These are phyloP conservation scores for Debaryomyces coudertii DNA, from an alignment of 1,139 yeast genomes.

Conservation along the genomic window DNA sequence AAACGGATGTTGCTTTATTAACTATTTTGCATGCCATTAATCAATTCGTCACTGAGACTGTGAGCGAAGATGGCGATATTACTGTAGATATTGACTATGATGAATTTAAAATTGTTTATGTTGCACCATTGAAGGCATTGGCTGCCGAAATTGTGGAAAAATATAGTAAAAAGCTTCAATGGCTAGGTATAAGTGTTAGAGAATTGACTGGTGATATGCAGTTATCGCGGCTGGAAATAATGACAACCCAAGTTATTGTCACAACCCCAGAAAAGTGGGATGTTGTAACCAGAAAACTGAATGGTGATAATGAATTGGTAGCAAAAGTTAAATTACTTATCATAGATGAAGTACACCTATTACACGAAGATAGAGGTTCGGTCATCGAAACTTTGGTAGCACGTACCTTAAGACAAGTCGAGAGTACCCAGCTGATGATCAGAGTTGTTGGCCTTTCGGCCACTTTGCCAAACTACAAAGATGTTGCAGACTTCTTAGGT, in stretches of 20 bases:
- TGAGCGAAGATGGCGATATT: constrained; percentile 50
- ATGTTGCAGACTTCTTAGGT: constrained; percentile 93
- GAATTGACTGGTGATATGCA: constrained; percentile 99
- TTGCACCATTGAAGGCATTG: constrained; percentile 93
- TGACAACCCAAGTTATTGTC: constrained; percentile 85
- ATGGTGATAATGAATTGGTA: constrained; percentile 84
- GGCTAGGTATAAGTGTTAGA: constrained; percentile 84
- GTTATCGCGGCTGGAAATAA: constrained; percentile 78
- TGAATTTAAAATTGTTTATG: constrained; percentile 88
- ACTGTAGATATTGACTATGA: constrained; percentile 71
- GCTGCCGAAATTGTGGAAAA: constrained; percentile 98
- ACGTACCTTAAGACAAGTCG: constrained; percentile 92
- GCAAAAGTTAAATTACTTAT: constrained; percentile 82
- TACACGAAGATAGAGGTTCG: constrained; percentile 98
- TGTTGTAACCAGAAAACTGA: constrained; percentile 89
- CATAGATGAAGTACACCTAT: constrained; percentile 93
- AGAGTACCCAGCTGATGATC: constrained; percentile 90
- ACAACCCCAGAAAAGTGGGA: constrained; percentile 99
- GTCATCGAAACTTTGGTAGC: constrained; percentile 96
- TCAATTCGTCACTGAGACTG: constrained; percentile 56
- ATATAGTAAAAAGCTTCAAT: constrained; percentile 71
- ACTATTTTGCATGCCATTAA: constrained; percentile 82
- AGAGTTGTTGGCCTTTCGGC: constrained; percentile 97
- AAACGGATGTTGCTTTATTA: constrained; percentile 92
- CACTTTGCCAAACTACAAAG: constrained; percentile 89